Base-by-base conservation (phyloP, 768 basidiomycete genomes). In the Tylopilus subfusipes region DNA sequence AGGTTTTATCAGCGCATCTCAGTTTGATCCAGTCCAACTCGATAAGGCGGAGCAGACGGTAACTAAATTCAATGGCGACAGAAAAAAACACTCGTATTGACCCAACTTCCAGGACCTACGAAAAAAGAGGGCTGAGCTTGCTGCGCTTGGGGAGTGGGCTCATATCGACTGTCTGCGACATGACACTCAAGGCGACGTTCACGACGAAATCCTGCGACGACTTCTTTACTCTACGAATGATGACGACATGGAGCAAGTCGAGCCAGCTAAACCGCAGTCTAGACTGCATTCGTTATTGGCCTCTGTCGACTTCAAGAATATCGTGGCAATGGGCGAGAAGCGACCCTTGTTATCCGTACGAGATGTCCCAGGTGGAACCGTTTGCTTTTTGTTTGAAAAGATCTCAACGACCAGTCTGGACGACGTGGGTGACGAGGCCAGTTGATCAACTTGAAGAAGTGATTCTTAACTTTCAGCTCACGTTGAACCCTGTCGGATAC, bases 351-450 rank as follows among this genome's bases (percentile, higher is more conserved):
- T 71, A 5, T 73, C 79, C 24, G 72, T 85, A 13, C 75, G 79
- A 6, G 68, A 73, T 44, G 65, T 81, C 19, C 75, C 81, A 8
- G 86, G 85, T 3, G 90, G 90, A 0, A 83, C 85, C 2, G 69
- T 92, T 18, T 86, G 87, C 9, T 91, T 88, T 64, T 61, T 93
- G 13, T 93, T 93, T 59, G 86, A 90, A 66, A 85, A 78, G 62
- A 77, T 71, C 33, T 75, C 79, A 22, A 58, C 54, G 10, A 57
- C 50, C 5, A 58, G 29, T 25, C 33, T 62, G 31, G 53, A 53
- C 48, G 31, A 51, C 46, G 48, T 22, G 19, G 55, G 30, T 4
- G 44, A 56, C 29, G n/a, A n/a, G 33, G 25, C 42, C 36, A 36
- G 51, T 27, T 19, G 45, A 30, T n/a, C 24, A 24, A 19, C 14